These are phyloP conservation scores for Picochlorum sp. DNA, from an alignment of 139 green algal species.

Conservation along the genomic window DNA sequence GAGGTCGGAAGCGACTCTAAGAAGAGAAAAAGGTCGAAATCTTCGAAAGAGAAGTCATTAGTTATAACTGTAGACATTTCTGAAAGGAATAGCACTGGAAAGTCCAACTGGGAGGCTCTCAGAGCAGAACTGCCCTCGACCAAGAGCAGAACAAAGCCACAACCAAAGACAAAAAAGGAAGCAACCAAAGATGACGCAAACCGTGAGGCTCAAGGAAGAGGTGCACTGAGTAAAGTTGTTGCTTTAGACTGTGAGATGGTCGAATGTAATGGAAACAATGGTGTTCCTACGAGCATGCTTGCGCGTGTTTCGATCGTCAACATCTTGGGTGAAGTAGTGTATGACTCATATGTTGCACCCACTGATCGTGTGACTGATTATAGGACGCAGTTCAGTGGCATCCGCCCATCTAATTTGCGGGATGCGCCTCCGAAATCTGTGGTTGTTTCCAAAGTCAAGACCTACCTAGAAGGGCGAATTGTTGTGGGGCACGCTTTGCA, in stretches of 20 bases:
- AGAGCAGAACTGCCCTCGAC: too few species aligned
- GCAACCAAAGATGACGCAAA: too few species aligned
- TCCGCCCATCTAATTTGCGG: constrained; percentile 23
- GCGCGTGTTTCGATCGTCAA: constrained; percentile 72
- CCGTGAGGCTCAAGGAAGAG: too few species aligned
- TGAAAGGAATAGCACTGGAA: too few species aligned
- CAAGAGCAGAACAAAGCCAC: too few species aligned
- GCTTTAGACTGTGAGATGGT: constrained; percentile 98
- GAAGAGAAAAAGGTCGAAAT: too few species aligned
- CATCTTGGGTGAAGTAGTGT: constrained; percentile 54
- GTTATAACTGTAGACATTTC: too few species aligned
- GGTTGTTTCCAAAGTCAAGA: constrained; percentile 43
- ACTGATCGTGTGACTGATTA: constrained; percentile 74
- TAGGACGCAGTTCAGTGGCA: constrained; percentile 46
- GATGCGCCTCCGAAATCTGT: constrained; percentile 30
- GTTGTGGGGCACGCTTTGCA: constrained; percentile 77
- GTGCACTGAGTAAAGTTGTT: too few species aligned
- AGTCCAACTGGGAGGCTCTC: too few species aligned
- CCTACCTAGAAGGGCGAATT: constrained; percentile 49
- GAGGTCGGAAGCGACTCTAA: too few species aligned
- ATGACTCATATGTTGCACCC: constrained; percentile 59
- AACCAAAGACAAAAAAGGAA: too few species aligned
- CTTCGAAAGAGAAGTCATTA: too few species aligned
- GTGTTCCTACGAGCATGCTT: constrained; percentile 35
- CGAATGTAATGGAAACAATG: constrained; percentile 55